Percentiles rank a stretch among this genome's conserved stretches.
Conservation (phyloP, 1,139 yeast genomes). For the Sugiyamaella paludigena region DNA sequence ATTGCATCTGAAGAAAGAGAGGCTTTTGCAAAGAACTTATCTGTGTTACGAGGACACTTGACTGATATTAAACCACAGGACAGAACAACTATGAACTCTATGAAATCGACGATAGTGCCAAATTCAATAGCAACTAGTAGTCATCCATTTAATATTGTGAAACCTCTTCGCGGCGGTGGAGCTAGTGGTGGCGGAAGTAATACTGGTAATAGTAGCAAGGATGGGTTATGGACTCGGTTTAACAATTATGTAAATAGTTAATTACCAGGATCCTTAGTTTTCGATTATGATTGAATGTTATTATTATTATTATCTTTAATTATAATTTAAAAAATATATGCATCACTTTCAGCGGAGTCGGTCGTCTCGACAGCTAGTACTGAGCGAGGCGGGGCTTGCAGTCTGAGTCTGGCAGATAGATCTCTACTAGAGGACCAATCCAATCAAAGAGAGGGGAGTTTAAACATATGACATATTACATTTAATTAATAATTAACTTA, state of each 20-base stretch:
- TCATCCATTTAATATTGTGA: conserved; percentile 48
- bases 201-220: conserved; percentile 5
- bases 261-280: no score
- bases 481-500: background rate
- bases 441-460: background rate
- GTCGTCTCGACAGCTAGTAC: no score
- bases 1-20: conserved; percentile 51
- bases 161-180: conserved; percentile 62
- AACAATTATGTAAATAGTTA: conserved; percentile 19
- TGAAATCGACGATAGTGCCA: no score
- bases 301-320: conserved; percentile 2
- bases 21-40: conserved; percentile 53
- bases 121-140: background rate
- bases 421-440: no score
- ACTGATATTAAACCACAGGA: conserved; percentile 24
- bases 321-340: conserved; percentile 1
- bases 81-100: background rate
- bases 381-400: no score
- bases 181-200: conserved; percentile 17
- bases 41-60: conserved; percentile 45
- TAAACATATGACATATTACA: background rate
- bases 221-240: conserved; percentile 19
- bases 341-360: no score
- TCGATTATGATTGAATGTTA: conserved; percentile 2
- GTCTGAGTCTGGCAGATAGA: no score